phyloP scores from a whole-genome alignment of 2,329 filamentous ascomycete species.

The Fusarium sp. region DNA sequence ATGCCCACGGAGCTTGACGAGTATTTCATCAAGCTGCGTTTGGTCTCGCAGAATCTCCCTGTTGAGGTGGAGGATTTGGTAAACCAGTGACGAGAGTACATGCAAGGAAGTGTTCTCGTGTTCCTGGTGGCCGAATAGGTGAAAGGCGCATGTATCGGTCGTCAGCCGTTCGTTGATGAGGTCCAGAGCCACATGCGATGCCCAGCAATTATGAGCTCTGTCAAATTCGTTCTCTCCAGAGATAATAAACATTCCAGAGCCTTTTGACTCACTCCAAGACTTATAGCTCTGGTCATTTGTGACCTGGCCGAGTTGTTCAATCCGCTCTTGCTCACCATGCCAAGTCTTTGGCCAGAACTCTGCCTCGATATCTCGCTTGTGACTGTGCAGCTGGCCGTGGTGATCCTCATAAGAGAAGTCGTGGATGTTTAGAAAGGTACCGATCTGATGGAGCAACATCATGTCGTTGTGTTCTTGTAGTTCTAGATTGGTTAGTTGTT shows the following conservation, averaged over 20 bases:
- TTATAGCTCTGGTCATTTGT: rapidly evolving
- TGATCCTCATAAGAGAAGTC: too few relatives aligned
- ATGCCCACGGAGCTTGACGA: neutral
- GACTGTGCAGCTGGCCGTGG: rapidly evolving
- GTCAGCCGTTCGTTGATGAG: rapidly evolving
- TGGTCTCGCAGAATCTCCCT: neutral
- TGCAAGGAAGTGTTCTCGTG: rapidly evolving
- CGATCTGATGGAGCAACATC: too few relatives aligned
- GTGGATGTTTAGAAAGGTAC: too few relatives aligned
- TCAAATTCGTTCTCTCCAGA: neutral
- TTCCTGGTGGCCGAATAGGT: rapidly evolving
- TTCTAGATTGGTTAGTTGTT: too few relatives aligned
- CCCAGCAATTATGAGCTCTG: neutral
- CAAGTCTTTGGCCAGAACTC: too few relatives aligned
- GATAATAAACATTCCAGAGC: neutral
- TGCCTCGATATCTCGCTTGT: rapidly evolving
- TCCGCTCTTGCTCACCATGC: too few relatives aligned
- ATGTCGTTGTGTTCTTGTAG: too few relatives aligned
- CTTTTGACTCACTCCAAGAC: rapidly evolving
- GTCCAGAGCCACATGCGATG: rapidly evolving
- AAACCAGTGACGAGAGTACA: rapidly evolving
- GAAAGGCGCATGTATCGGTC: neutral
- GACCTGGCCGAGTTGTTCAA: rapidly evolving
- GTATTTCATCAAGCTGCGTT: neutral
- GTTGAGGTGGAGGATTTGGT: neutral